These are phyloP conservation scores for Usnea hakonensis DNA, from an alignment of 495 filamentous ascomycete genomes.

Conservation along the genomic window DNA sequence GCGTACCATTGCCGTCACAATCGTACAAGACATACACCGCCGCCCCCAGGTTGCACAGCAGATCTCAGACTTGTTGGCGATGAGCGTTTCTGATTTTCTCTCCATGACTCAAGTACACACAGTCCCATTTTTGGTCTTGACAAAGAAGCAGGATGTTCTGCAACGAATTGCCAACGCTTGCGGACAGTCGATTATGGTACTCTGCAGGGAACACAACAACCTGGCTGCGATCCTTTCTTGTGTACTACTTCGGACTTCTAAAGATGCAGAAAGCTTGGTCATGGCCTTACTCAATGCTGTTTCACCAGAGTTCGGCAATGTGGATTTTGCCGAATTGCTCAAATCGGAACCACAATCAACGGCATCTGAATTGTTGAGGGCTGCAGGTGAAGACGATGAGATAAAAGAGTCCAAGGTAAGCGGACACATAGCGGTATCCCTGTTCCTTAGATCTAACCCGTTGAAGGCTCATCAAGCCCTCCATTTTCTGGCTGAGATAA, in stretches of 20 bases:
- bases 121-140: slow-evolving; percentile 76
- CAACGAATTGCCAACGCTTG: slow-evolving; percentile 69
- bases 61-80: slow-evolving; percentile 68
- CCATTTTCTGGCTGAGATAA: slow-evolving; percentile 56
- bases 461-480: slow-evolving; percentile 54
- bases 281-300: slow-evolving; percentile 60
- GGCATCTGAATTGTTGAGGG: slow-evolving; percentile 77
- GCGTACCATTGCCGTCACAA: slow-evolving; percentile 67
- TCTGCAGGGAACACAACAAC: slow-evolving; percentile 61
- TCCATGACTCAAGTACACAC: slow-evolving; percentile 71
- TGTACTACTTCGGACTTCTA: slow-evolving; percentile 62
- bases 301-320: slow-evolving; percentile 58
- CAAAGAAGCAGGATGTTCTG: slow-evolving; percentile 68
- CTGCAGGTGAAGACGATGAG: slow-evolving; percentile 60
- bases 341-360: slow-evolving; percentile 66
- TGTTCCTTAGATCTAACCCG: slow-evolving; percentile 19
- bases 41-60: slow-evolving; percentile 74
- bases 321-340: slow-evolving; percentile 59
- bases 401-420: slow-evolving; percentile 50
- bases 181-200: slow-evolving; percentile 47
- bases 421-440: slow-evolving; percentile 19
- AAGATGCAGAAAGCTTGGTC: slow-evolving; percentile 57
- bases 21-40: slow-evolving; percentile 70
- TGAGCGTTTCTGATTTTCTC: slow-evolving; percentile 65
- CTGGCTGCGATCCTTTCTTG: slow-evolving; percentile 71